phyloP scores from a whole-genome alignment of 208 protist genomes.

The Leishmania lainsoni region DNA sequence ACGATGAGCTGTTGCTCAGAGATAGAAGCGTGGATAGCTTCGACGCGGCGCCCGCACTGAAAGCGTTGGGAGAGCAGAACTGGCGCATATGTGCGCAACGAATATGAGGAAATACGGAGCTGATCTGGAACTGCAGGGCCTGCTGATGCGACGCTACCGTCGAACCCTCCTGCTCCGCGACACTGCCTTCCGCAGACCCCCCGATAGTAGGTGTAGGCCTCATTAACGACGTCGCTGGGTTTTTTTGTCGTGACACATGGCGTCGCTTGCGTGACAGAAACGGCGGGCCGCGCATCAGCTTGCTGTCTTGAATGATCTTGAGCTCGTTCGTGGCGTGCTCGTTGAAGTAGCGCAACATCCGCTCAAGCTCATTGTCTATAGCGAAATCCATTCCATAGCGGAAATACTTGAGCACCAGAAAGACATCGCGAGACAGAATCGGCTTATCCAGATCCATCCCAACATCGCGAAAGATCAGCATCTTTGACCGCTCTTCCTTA shows the following conservation, averaged over 20 bases:
- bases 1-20: constrained; percentile 26
- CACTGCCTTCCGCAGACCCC: not conserved
- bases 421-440: constrained; percentile 86
- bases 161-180: not conserved
- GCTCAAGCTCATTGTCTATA: constrained; percentile 88
- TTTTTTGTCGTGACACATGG: constrained; percentile 1
- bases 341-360: constrained; percentile 90
- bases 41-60: not conserved
- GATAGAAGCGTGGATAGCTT: constrained; percentile 20
- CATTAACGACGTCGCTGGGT: not conserved
- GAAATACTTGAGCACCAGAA: constrained; percentile 90
- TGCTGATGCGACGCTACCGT: constrained; percentile 13
- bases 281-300: constrained; percentile 83
- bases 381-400: constrained; percentile 86
- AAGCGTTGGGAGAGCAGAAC: constrained; percentile 41
- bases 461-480: constrained; percentile 88
- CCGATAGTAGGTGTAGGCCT: not conserved
- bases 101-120: constrained; percentile 54
- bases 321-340: constrained; percentile 88
- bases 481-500: constrained; percentile 72
- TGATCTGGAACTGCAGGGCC: constrained; percentile 38
- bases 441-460: constrained; percentile 91
- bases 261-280: constrained; percentile 53
- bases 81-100: constrained; percentile 54
- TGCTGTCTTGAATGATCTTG: constrained; percentile 90